phyloP scores from a whole-genome alignment of 768 basidiomycete genomes.

The Tremella fuciformis region DNA sequence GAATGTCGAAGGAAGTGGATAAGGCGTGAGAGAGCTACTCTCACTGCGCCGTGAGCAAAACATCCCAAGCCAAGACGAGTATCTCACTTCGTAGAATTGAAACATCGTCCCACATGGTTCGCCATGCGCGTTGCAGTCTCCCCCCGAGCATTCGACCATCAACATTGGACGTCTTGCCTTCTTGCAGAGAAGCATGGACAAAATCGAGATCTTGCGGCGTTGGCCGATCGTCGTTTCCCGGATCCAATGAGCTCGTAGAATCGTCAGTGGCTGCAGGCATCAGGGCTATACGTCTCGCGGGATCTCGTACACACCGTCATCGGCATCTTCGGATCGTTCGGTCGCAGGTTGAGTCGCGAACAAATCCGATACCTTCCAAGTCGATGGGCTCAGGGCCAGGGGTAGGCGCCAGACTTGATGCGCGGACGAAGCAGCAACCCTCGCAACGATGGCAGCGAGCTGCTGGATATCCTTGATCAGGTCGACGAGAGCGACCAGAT shows the following conservation, averaged over 20 bases:
- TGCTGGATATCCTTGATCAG: slow-evolving; percentile 31
- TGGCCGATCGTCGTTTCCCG: slow-evolving; percentile 12
- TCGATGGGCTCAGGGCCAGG: not conserved
- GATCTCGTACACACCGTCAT: too few species aligned
- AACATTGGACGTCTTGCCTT: not conserved
- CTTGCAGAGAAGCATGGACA: slow-evolving; percentile 20
- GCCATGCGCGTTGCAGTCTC: slow-evolving; percentile 19
- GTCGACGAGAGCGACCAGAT: slow-evolving; percentile 43
- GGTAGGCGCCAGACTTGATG: not conserved
- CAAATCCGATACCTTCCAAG: too few species aligned
- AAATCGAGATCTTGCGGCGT: slow-evolving; percentile 26
- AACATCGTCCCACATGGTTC: slow-evolving; percentile 30
- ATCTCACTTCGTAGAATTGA: slow-evolving; percentile 20
- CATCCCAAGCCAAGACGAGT: slow-evolving; percentile 16
- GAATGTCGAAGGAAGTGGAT: slow-evolving; percentile 38
- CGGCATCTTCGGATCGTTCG: too few species aligned
- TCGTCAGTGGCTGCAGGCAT: too few species aligned
- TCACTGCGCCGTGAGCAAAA: slow-evolving; percentile 6
- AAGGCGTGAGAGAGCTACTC: slow-evolving; percentile 31
- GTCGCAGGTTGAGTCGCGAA: too few species aligned
- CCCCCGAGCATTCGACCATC: too few species aligned
- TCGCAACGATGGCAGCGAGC: slow-evolving; percentile 11
- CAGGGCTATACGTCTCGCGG: too few species aligned
- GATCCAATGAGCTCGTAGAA: too few species aligned
- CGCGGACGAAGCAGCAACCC: not conserved